These are phyloP conservation scores for Camelina laxa DNA, from an alignment of 345 rosid species.

Conservation along the genomic window DNA sequence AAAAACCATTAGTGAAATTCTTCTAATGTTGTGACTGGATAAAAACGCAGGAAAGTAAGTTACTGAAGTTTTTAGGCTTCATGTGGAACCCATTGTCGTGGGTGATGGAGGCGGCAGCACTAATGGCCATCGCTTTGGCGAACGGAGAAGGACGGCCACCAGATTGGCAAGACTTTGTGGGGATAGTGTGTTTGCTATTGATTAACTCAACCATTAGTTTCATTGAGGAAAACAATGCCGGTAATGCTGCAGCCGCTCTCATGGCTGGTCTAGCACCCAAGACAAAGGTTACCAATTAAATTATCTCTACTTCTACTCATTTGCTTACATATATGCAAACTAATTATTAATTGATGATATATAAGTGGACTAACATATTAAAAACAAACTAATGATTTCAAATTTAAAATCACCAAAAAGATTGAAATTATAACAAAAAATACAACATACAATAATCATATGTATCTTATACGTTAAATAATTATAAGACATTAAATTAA, in stretches of 20 bases:
- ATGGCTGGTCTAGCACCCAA: slow-evolving; percentile 97
- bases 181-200: slow-evolving; percentile 66
- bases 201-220: slow-evolving; percentile 97
- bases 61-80: slow-evolving; percentile 87
- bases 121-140: slow-evolving; percentile 85
- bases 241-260: slow-evolving; percentile 93
- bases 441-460: too few species aligned
- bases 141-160: slow-evolving; percentile 82
- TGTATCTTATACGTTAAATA: too few species aligned
- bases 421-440: too few species aligned
- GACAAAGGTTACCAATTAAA: slow-evolving; percentile 61
- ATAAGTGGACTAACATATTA: too few species aligned
- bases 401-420: too few species aligned
- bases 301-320: background rate
- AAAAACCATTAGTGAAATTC: background rate
- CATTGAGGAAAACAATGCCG: slow-evolving; percentile 90
- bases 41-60: slow-evolving; percentile 67
- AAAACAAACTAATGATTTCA: too few species aligned
- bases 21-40: background rate
- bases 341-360: too few species aligned
- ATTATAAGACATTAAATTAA: too few species aligned
- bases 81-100: slow-evolving; percentile 99
- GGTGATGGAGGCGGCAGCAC: slow-evolving; percentile 97
- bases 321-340: background rate
- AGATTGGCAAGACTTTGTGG: slow-evolving; percentile 95